These are phyloP conservation scores for Beauveria sp. DNA, from an alignment of 2,329 filamentous ascomycete genomes.

Conservation along the genomic window DNA sequence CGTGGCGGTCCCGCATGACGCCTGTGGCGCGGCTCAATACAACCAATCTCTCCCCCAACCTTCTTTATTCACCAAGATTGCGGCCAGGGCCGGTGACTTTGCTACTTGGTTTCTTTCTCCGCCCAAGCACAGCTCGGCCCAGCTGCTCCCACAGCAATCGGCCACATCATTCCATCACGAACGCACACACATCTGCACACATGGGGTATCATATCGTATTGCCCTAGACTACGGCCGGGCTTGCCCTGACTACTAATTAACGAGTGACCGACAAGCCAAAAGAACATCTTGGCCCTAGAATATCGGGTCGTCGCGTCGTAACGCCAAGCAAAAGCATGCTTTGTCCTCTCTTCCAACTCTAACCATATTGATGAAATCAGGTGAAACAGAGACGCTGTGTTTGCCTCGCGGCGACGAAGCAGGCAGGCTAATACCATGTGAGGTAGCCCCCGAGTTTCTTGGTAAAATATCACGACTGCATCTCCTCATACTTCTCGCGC, in stretches of 20 bases:
- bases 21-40: too few species aligned
- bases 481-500: slow-evolving; percentile 14
- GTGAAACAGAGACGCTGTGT: neutral
- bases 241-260: slow-evolving; percentile 22
- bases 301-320: slow-evolving; percentile 16
- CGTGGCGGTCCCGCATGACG: too few species aligned
- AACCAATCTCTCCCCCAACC: too few species aligned
- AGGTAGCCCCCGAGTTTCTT: slow-evolving; percentile 4
- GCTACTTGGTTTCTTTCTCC: too few species aligned
- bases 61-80: too few species aligned
- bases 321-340: slow-evolving; percentile 8
- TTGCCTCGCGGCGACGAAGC: slow-evolving; percentile 1
- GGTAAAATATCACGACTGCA: slow-evolving; percentile 14
- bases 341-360: neutral
- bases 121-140: too few species aligned
- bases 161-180: too few species aligned
- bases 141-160: too few species aligned
- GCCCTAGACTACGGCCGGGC: slow-evolving; percentile 27
- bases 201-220: slow-evolving; percentile 16
- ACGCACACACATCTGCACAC: neutral
- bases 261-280: slow-evolving; percentile 28
- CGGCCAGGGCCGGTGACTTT: too few species aligned
- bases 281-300: slow-evolving; percentile 23
- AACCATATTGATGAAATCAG: neutral
- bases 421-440: neutral